Conservation (phyloP, 75 land plant species). For the Cryptomeria japonica region DNA sequence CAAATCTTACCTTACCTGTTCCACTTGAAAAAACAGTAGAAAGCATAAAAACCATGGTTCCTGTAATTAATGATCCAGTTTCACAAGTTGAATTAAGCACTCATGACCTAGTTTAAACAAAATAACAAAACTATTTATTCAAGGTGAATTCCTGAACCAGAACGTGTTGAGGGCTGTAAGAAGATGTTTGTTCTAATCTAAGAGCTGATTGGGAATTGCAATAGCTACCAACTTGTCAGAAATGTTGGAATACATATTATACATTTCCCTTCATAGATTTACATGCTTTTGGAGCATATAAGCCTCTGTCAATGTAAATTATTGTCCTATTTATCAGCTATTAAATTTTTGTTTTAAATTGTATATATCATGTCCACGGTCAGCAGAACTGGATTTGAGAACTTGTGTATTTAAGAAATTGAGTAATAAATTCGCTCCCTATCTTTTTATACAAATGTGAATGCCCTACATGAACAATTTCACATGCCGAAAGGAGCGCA, state of each 20-base stretch:
- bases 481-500: background rate
- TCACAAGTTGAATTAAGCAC: background rate
- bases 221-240: background rate
- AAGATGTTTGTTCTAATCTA: slow-evolving; percentile 10
- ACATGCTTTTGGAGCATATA: background rate
- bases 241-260: background rate
- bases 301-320: background rate
- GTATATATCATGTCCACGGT: background rate
- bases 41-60: background rate
- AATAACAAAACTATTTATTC: background rate
- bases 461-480: background rate
- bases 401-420: background rate
- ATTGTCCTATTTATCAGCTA: background rate
- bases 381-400: background rate
- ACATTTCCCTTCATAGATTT: background rate
- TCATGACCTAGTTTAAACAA: background rate
- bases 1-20: background rate
- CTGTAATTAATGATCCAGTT: slow-evolving; percentile 1
- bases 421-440: background rate
- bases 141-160: background rate
- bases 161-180: background rate
- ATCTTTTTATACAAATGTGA: background rate
- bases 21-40: background rate
- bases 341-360: background rate
- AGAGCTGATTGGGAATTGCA: background rate